phyloP scores from a whole-genome alignment of 176 grass and related monocot species.

The Chloris gayana region DNA sequence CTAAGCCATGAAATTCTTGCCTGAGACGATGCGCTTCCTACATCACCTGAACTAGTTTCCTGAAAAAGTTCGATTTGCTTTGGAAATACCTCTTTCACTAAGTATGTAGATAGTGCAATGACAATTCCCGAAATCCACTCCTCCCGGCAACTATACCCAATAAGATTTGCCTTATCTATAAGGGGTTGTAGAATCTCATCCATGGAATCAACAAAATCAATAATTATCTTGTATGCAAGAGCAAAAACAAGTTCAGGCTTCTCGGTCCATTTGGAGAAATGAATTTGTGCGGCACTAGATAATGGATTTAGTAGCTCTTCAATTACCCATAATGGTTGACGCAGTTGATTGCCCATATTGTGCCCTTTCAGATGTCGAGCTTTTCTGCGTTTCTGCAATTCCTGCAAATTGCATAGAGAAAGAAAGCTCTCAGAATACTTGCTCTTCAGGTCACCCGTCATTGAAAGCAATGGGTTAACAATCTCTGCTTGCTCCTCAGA shows the following conservation, averaged over 20 bases:
- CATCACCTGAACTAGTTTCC: constrained; percentile 48
- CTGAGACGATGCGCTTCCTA: constrained; percentile 12
- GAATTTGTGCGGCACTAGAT: constrained; percentile 51
- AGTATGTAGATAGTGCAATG: constrained; percentile 74
- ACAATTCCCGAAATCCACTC: constrained; percentile 86
- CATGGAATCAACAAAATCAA: constrained; percentile 87
- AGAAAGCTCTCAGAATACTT: constrained; percentile 93
- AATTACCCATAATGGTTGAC: constrained; percentile 86
- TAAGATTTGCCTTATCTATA: constrained; percentile 90
- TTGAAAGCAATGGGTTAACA: constrained; percentile 81
- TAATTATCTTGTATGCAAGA: constrained; percentile 84
- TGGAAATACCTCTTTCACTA: constrained; percentile 82
- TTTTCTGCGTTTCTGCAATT: constrained; percentile 89
- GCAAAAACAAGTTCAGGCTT: constrained; percentile 92
- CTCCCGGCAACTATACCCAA: constrained; percentile 96
- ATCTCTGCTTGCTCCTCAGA: constrained; percentile 48
- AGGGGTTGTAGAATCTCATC: constrained; percentile 93
- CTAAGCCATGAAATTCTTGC: constrained; percentile 79
- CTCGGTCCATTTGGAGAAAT: constrained; percentile 94
- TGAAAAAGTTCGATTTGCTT: constrained; percentile 77
- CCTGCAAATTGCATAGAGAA: constrained; percentile 77
- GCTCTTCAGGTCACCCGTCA: constrained; percentile 69
- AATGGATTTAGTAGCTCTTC: constrained; percentile 95
- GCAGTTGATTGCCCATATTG: constrained; percentile 63
- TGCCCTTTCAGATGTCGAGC: constrained; percentile 67